Evolutionary conservation across 441 rosid genomes (phyloP).

Genomic region (Corymbia citriodora): DNA sequence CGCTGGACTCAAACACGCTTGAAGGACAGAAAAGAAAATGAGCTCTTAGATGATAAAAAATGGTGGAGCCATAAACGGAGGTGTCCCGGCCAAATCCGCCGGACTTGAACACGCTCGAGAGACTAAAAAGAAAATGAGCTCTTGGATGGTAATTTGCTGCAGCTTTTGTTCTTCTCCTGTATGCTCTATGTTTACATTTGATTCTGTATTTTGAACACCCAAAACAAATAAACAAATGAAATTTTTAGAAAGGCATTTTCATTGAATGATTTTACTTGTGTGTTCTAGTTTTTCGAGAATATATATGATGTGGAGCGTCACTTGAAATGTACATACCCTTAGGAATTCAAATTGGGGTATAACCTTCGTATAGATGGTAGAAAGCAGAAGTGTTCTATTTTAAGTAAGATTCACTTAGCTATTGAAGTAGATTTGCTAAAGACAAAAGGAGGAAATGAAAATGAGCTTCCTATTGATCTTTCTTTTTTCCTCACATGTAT

Average conservation of each 20-base stretch:
- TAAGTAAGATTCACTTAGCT: not conserved
- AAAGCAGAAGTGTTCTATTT: not conserved
- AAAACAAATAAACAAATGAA: not conserved
- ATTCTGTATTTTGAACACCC: not conserved
- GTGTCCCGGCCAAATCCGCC: not conserved
- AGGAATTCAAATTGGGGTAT: not conserved
- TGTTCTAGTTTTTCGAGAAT: not conserved
- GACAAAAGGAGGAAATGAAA: not conserved
- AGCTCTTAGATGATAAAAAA: not conserved
- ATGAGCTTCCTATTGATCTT: not conserved
- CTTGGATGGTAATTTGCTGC: no score
- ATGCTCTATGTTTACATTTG: not conserved
- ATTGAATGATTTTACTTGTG: no score
- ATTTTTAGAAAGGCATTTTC: not conserved
- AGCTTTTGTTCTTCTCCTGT: no score
- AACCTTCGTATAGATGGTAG: not conserved
- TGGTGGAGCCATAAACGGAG: not conserved
- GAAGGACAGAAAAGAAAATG: not conserved
- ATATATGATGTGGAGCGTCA: not conserved
- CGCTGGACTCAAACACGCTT: not conserved
- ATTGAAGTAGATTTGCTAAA: not conserved
- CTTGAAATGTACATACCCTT: rapidly evolving
- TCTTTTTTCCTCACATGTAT: no score
- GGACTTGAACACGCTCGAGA: not conserved
- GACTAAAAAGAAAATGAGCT: no score